Evolutionary conservation across 2,329 filamentous ascomycete genomes (phyloP).

Genomic region (Colletotrichum falcatum): DNA sequence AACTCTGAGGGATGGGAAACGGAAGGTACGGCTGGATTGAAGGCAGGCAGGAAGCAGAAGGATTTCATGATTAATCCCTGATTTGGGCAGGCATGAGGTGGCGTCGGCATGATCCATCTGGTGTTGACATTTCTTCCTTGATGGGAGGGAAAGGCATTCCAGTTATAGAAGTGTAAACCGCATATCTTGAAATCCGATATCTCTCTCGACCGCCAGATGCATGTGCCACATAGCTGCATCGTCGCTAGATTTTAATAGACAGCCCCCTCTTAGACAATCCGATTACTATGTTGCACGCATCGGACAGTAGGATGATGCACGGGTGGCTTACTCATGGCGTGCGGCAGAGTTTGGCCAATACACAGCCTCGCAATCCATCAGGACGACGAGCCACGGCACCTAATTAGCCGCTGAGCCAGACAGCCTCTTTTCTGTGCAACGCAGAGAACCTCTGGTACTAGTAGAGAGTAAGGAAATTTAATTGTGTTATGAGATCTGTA

Average conservation of each 20-base stretch:
- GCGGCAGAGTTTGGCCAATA: neutral
- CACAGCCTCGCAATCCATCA: neutral
- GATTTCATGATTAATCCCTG: conserved; percentile 18
- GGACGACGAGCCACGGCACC: neutral
- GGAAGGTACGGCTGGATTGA: conserved; percentile 13
- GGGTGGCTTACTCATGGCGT: conserved; percentile 7
- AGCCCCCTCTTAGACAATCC: neutral
- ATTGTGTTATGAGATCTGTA: conserved; percentile 35
- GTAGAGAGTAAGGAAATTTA: conserved; percentile 13
- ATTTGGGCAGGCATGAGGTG: conserved; percentile 29
- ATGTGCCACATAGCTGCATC: neutral
- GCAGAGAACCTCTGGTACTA: no score
- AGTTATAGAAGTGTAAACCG: neutral
- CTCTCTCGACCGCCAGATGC: neutral
- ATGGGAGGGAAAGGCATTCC: conserved; percentile 21
- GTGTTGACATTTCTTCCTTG: conserved; percentile 35
- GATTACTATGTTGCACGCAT: neutral
- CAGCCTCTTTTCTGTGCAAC: neutral
- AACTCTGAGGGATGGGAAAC: conserved; percentile 12
- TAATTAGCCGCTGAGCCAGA: neutral
- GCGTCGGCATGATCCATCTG: conserved; percentile 19
- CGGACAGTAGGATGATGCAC: neutral
- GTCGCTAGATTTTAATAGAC: neutral
- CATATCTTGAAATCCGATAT: neutral
- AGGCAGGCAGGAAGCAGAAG: conserved; percentile 12